phyloP scores from a whole-genome alignment of 129 eudicot species.

The Centrapalus pauciflorus region DNA sequence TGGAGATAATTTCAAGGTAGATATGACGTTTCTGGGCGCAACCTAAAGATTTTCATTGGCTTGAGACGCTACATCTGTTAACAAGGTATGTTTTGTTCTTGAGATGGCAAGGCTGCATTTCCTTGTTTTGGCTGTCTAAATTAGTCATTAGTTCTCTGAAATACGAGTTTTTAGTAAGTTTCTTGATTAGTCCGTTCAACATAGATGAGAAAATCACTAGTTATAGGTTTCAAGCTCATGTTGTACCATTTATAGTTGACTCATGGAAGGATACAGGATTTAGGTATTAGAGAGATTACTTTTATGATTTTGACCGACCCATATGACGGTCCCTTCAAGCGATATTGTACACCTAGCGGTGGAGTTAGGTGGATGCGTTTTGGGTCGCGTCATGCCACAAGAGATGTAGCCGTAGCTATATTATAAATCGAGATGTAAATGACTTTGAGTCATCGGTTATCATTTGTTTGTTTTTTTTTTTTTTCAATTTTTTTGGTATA shows the following conservation, averaged over 20 bases:
- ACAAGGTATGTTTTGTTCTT: neutral
- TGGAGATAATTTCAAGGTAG: slow-evolving; percentile 16
- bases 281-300: neutral
- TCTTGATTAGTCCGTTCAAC: slow-evolving; percentile 2
- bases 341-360: no score
- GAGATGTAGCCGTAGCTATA: neutral
- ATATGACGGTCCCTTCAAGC: no score
- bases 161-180: slow-evolving; percentile 15
- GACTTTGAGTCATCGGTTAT: neutral
- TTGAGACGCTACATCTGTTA: slow-evolving; percentile 5
- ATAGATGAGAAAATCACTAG: slow-evolving; percentile 18
- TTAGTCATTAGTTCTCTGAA: slow-evolving; percentile 12
- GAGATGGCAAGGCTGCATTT: neutral
- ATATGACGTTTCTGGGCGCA: slow-evolving; percentile 7
- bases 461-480: neutral
- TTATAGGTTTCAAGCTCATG: slow-evolving; percentile 10
- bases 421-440: neutral
- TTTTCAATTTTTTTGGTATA: neutral
- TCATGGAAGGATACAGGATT: neutral
- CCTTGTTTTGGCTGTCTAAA: slow-evolving; percentile 18
- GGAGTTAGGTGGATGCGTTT: no score
- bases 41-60: slow-evolving; percentile 1
- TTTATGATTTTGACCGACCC: no score
- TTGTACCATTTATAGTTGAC: slow-evolving; percentile 22
- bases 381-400: no score